A percentile compares a stretch with the other conserved stretches of the same genome.
These are phyloP conservation scores for Trichocladium uniseriatum DNA, from an alignment of 495 filamentous ascomycete species.

Conservation along the genomic window DNA sequence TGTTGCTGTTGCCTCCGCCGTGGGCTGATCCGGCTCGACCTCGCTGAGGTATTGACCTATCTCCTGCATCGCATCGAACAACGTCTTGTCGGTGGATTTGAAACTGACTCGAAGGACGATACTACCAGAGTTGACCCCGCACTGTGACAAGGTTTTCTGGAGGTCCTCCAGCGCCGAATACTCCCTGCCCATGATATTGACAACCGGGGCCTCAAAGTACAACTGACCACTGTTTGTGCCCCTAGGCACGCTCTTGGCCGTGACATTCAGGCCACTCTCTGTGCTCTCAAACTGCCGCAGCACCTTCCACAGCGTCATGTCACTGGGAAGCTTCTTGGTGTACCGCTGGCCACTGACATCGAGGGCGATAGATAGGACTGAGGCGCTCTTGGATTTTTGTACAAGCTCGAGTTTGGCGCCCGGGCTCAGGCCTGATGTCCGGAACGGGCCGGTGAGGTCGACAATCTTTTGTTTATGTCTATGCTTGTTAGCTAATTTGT, in stretches of 20 bases:
- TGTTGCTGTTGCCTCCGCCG: constrained; percentile 1
- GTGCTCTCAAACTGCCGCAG: constrained; percentile 78
- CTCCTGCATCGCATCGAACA: constrained; percentile 76
- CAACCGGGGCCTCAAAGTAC: constrained; percentile 76
- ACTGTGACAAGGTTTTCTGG: constrained; percentile 76
- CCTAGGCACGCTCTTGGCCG: constrained; percentile 59
- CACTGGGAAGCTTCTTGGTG: constrained; percentile 72
- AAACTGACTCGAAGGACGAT: constrained; percentile 70
- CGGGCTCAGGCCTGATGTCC: constrained; percentile 74
- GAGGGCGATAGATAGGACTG: constrained; percentile 74
- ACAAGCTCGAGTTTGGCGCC: constrained; percentile 91
- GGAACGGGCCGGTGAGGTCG: constrained; percentile 73
- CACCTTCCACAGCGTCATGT: constrained; percentile 77
- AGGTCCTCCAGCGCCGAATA: constrained; percentile 66
- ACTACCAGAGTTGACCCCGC: constrained; percentile 77
- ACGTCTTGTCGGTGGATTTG: constrained; percentile 60
- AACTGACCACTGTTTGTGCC: constrained; percentile 59
- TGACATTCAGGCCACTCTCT: constrained; percentile 61
- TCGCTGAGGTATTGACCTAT: constrained; percentile 62
- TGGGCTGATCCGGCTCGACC: constrained; percentile 22
- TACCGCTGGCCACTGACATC: constrained; percentile 69
- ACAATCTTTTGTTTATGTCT: constrained; percentile 75
- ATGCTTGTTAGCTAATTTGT: background rate
- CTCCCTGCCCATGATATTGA: constrained; percentile 72
- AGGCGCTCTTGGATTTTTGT: constrained; percentile 69